These are phyloP conservation scores for Fusarium pseudonygamai DNA, from an alignment of 2,329 filamentous ascomycete genomes.

Conservation along the genomic window DNA sequence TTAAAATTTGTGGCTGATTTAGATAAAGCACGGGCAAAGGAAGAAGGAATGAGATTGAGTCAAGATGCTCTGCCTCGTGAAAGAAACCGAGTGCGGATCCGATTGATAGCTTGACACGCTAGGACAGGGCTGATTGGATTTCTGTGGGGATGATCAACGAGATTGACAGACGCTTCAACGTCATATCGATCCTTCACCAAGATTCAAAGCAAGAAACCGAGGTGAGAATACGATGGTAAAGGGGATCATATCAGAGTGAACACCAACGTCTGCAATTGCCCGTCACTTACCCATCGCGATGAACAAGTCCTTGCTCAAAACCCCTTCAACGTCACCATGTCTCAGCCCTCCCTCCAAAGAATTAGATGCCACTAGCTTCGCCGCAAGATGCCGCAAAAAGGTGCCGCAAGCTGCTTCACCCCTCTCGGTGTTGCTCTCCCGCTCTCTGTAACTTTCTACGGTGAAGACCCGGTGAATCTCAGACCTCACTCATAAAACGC, in stretches of 20 bases:
- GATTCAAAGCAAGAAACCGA: background rate
- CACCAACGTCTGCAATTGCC: background rate
- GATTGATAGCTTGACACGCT: background rate
- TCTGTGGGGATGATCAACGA: background rate
- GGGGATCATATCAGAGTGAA: background rate
- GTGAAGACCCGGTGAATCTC: slow-evolving; percentile 2
- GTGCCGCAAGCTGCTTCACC: background rate
- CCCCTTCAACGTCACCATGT: background rate
- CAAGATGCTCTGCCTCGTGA: background rate
- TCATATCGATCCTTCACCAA: slow-evolving; percentile 2
- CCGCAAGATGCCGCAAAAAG: slow-evolving; percentile 13
- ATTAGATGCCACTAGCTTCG: background rate
- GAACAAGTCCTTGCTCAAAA: no score
- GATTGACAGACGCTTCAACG: background rate
- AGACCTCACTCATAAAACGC: background rate
- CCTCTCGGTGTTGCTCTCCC: slow-evolving; percentile 13
- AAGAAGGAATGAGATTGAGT: background rate
- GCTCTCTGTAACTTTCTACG: background rate
- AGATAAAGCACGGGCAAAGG: background rate
- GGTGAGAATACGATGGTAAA: background rate
- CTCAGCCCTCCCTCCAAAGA: background rate
- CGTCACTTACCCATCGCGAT: background rate
- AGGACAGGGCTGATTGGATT: slow-evolving; percentile 11
- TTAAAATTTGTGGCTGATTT: background rate
- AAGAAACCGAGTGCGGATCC: background rate